phyloP scores from a whole-genome alignment of 208 protist genomes.

The Wallacemonas sp. region DNA sequence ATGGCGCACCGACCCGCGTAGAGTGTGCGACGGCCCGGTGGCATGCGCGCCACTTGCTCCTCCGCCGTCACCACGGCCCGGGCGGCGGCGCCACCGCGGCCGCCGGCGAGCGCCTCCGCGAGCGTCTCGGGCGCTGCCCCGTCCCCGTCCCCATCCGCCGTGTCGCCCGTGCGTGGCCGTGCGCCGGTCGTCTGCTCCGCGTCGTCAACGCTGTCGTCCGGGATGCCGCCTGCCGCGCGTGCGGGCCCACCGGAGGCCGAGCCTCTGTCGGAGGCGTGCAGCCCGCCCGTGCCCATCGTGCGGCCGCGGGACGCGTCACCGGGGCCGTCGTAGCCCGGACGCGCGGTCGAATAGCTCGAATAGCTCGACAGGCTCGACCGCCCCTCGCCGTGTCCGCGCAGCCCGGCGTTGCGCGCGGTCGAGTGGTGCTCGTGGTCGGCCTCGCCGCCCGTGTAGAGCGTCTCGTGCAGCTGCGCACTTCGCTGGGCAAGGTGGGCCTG shows the following conservation, averaged over 20 bases:
- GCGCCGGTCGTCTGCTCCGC: no score
- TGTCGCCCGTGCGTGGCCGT: no score
- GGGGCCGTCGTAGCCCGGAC: no score
- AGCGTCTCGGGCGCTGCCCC: neutral
- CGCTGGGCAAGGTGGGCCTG: neutral
- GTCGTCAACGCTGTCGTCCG: no score
- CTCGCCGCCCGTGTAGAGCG: constrained; percentile 3
- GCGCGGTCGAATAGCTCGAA: no score
- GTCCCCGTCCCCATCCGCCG: no score
- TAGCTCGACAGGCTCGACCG: no score
- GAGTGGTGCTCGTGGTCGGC: neutral
- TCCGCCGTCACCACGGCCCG: constrained; percentile 37
- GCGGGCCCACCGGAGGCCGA: no score
- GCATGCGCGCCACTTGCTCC: constrained; percentile 75
- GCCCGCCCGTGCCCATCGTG: no score
- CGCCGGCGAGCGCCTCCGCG: neutral
- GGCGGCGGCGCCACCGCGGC: neutral
- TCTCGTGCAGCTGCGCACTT: neutral
- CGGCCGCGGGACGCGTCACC: no score
- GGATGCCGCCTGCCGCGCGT: no score
- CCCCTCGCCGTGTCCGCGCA: neutral
- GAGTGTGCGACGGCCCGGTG: constrained; percentile 46
- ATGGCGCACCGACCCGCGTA: constrained; percentile 66
- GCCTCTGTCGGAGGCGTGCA: no score
- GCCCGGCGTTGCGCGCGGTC: neutral